Evolutionary conservation across 2,329 filamentous ascomycete species (phyloP).

Genomic region (Albophoma yamanashiensis): DNA sequence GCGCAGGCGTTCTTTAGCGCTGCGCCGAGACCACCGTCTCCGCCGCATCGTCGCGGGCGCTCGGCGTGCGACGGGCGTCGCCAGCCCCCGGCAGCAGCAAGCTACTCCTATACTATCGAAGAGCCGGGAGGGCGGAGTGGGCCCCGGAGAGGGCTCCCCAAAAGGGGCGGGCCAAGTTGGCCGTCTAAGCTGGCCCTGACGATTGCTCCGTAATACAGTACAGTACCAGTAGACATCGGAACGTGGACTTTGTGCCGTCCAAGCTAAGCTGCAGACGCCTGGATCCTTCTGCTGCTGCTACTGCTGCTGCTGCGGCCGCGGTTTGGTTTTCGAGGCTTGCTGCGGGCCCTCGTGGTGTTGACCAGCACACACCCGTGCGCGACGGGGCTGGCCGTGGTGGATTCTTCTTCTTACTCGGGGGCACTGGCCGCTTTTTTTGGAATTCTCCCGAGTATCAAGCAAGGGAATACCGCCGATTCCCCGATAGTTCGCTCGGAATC

Average conservation of each 20-base stretch:
- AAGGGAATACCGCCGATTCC: background rate
- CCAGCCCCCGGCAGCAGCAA: background rate
- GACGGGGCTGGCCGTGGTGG: too few relatives aligned
- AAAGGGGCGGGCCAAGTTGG: background rate
- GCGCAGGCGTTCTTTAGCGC: slow-evolving; percentile 3
- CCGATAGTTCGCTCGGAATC: background rate
- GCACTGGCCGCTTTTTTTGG: background rate
- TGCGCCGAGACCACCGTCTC: background rate
- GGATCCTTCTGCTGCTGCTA: background rate
- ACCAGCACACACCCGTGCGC: too few relatives aligned
- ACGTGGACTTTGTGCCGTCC: background rate
- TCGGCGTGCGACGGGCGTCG: background rate
- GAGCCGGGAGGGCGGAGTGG: background rate
- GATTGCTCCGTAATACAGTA: background rate
- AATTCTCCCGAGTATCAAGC: background rate
- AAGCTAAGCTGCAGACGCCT: background rate
- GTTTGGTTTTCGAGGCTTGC: background rate
- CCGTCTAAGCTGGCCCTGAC: background rate
- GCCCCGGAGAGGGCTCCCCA: background rate
- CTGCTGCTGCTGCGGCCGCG: too few relatives aligned
- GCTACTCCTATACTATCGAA: background rate
- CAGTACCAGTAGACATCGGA: background rate
- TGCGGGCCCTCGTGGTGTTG: background rate
- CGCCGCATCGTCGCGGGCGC: background rate
- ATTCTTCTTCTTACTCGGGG: too few relatives aligned